Evolutionary conservation across 805 yeast genomes (phyloP), one percentile per base, ranked within the genome.

Genomic region (Saccharomycopsis malanga): DNA sequence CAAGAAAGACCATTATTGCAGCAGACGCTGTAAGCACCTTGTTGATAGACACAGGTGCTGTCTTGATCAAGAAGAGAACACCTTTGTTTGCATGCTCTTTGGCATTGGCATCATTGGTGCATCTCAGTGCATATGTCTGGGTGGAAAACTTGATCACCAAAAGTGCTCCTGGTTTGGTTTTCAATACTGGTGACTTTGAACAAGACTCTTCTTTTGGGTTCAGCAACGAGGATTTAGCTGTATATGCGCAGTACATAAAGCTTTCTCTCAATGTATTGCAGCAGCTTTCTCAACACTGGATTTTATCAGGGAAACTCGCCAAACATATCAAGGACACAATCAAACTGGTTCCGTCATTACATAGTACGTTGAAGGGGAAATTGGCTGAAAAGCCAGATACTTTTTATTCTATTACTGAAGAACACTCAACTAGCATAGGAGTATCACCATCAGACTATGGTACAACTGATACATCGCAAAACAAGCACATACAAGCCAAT

Each of bases 101-200:
- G 41, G 80, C 80, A 3, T 72, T 74, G 57, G 71, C 77, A 0
- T 68, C 74, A 5, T 57, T 74, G 34, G 76, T 74, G 14, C 79
- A 74, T 58, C 55, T 74, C 10, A 73, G 77, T 46, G 75, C 79
- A 0, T 74, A 71, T 53, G 62, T 75, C 2, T 74, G 80, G 80
- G 68, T 71, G 3, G 73, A 73, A 15, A 18, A 27, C 21, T 68
- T 72, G 10, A 61, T 67, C 36, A 46, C 64, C 17, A 43, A 46
- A 5, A 45, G 55, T 4, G 36, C 3, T 12, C 9, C 17, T 6
- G 20, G 3, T 12, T 54, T 63, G 34, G 60, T 58, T 37, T 45
- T 54, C 4, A 65, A 61, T 12, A 77, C 74, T 48, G 54, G 52
- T 2, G 39, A 49, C 15, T n/a, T n/a, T n/a, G 38, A 46, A 24